Percentiles rank a stretch among this genome's conserved stretches.
Conservation (phyloP, 2,329 filamentous ascomycete genomes). For the Cercospora zeina region DNA sequence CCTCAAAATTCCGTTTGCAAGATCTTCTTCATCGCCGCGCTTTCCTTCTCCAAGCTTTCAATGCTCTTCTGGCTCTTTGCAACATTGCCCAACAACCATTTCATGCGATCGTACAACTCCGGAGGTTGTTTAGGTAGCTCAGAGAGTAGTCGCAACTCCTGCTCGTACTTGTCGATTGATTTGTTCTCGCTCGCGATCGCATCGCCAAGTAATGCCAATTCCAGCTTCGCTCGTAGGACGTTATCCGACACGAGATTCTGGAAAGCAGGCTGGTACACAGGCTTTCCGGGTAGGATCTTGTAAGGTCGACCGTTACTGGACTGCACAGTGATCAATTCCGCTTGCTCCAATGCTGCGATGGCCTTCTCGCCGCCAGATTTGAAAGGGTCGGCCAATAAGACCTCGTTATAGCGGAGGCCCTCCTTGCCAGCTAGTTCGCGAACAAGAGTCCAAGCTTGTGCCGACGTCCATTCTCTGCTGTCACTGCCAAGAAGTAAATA, state of each 20-base stretch:
- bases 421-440: slow-evolving; percentile 71
- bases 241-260: slow-evolving; percentile 67
- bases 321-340: slow-evolving; percentile 79
- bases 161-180: slow-evolving; percentile 75
- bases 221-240: slow-evolving; percentile 70
- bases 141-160: slow-evolving; percentile 71
- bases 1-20: slow-evolving; percentile 55
- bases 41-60: slow-evolving; percentile 70
- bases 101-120: slow-evolving; percentile 65
- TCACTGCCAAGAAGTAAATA: slow-evolving; percentile 68
- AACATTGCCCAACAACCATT: slow-evolving; percentile 74
- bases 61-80: slow-evolving; percentile 73
- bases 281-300: slow-evolving; percentile 75
- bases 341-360: slow-evolving; percentile 76
- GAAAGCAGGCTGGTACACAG: slow-evolving; percentile 85
- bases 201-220: slow-evolving; percentile 66
- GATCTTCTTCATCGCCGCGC: slow-evolving; percentile 69
- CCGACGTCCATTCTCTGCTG: slow-evolving; percentile 69
- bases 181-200: slow-evolving; percentile 70
- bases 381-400: slow-evolving; percentile 76
- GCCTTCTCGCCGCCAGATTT: slow-evolving; percentile 70
- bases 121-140: slow-evolving; percentile 68
- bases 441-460: slow-evolving; percentile 90
- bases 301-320: slow-evolving; percentile 74
- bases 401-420: slow-evolving; percentile 77